phyloP scores from a whole-genome alignment of 2,329 filamentous ascomycete genomes.

The Pseudogymnoascus pannorum region DNA sequence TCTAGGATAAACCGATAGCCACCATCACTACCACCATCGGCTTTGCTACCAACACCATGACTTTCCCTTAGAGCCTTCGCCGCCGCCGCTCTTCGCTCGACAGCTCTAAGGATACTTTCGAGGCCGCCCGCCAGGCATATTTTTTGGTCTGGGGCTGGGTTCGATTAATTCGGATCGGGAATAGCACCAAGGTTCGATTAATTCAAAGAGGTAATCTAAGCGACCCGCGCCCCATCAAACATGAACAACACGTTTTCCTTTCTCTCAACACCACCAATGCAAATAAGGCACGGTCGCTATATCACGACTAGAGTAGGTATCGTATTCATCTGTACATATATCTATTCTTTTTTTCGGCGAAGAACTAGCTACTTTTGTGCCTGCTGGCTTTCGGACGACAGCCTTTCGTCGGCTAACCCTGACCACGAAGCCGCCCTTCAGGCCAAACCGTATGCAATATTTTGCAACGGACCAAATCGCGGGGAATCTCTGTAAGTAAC shows the following conservation, averaged over 20 bases:
- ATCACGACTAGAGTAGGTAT: neutral
- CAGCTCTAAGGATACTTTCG: neutral
- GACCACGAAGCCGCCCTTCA: too few species aligned
- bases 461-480: neutral
- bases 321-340: neutral
- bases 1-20: neutral
- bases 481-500: neutral
- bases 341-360: neutral
- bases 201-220: neutral
- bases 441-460: too few species aligned
- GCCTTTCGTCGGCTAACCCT: too few species aligned
- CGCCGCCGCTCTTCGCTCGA: neutral
- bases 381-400: too few species aligned
- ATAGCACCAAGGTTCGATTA: neutral
- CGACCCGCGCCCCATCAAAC: neutral
- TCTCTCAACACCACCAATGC: neutral
- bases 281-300: neutral
- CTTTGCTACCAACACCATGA: neutral
- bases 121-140: neutral
- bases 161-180: neutral
- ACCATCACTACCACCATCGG: neutral
- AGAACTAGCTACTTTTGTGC: neutral
- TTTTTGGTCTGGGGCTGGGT: neutral
- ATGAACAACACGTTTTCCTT: neutral
- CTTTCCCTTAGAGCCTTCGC: neutral